Evolutionary conservation across 768 basidiomycete species (phyloP), one percentile per base, ranked within the genome.

Genomic region (Psilocybe tampanensis): DNA sequence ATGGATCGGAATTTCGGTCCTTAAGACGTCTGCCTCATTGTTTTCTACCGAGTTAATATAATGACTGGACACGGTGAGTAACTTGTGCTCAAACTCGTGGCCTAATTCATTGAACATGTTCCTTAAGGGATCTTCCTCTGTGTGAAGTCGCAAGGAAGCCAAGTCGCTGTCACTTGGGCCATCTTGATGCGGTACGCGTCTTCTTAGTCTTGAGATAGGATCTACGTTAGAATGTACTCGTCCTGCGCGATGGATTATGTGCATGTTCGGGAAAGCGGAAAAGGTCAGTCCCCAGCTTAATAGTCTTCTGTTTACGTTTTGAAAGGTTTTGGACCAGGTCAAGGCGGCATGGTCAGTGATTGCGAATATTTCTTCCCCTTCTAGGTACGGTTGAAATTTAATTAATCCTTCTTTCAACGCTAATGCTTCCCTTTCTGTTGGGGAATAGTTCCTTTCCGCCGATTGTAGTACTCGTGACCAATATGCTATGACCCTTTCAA

Each of bases 341-440:
- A 55, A n/a, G 1, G 48, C 48, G 3, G 48, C 48, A 34, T 49
- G 48, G 33, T 49, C 48, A 7, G 48, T 49, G 2, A 49, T n/a
- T 19, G 33, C 19, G 17, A 32, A 21, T 7, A 49, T 34, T 2
- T 49, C n/a, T 49, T 49, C 48, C 9, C 48, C 48, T 33, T 49
- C 48, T n/a, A 49, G 18, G 21, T 32, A 49, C n/a, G 48, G 48
- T 18, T 33, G 32, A 34, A 49, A 49, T 21, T 34, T 32, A 18
- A 49, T 33, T 2, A 49, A 17, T 34, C 48, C 44, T 13, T 55
- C 54, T 24, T 47, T 55, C 2, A 32, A 23, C 2, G 54, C 54
- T 24, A 55, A 18, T 1, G 54, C 54, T 39, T 55, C 54, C 18
- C 54, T 34, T 47, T 55, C 54, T 3, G 44, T 55, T n/a, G 54